Base-by-base conservation (phyloP, 1,139 yeast species). In the Debaryomyces sp. region DNA sequence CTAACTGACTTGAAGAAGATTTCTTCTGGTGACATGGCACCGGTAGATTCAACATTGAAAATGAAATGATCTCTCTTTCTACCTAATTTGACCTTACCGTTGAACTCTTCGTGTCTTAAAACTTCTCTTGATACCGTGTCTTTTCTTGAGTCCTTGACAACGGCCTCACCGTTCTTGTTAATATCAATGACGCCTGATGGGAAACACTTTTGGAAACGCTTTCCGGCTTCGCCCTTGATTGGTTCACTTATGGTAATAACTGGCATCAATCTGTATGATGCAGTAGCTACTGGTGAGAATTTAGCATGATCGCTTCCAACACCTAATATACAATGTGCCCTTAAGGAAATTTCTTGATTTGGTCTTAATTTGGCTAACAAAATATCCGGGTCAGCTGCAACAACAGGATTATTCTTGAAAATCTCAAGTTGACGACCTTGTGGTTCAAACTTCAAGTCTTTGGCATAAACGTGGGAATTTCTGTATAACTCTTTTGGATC, bases 101-200 rank as follows among this genome's bases (percentile, higher is more conserved):
- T 78, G 61, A 94, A 94, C 66, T 94, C 97, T 46, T 85, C 87
- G 67, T 94, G 97, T 69, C 99, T 85, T 59, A 94, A 78, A 10
- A 92, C 97, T 70, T 94, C 99, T 70, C 99, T 83, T 7, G 97
- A 89, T 39, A 94, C 99, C 2, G 99, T 94, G 68, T 94, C 99
- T 64, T 83, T 87, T 73, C 99, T 83, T 1, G 98, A 82, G 68
- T 94, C 96, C 54, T 84, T 80, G 18, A 94, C 96, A 58, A 66
- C 80, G 0, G 99, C 98, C 59, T 82, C 82, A 41, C 85, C 96
- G 23, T 78, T 67, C 24, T 75, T 70, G 59, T 86, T 77, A 55
- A 94, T 82, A 27, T 80, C 97, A 66, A 94, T 81, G 41, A 94
- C 99, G 30, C 99, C 99, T 3, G 87, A 79, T 34, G 98, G 95